These are phyloP conservation scores for Talaromyces ruber DNA, from an alignment of 495 filamentous ascomycete genomes.

Conservation along the genomic window DNA sequence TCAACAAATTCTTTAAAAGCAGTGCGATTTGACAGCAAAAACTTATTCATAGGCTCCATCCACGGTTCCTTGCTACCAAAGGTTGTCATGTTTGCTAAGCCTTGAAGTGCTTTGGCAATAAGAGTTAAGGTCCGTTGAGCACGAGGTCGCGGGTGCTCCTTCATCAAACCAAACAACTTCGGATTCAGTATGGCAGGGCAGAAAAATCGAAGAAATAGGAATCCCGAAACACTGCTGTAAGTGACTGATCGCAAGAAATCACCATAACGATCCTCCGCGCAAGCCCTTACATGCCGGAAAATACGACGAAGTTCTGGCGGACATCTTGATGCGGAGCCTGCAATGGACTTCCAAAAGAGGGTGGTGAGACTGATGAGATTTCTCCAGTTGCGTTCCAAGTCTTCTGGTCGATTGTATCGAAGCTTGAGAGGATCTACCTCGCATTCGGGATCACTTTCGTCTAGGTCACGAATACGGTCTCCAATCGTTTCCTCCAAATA, in stretches of 20 bases:
- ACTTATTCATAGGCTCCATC: conserved; percentile 98
- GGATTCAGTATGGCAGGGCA: conserved; percentile 94
- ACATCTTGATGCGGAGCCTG: conserved; percentile 59
- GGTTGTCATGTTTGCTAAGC: conserved; percentile 83
- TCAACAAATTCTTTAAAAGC: conserved; percentile 87
- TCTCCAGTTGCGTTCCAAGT: conserved; percentile 77
- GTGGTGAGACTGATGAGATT: conserved; percentile 68
- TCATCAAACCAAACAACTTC: conserved; percentile 87
- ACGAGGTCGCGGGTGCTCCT: conserved; percentile 78
- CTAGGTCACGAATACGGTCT: conserved; percentile 80
- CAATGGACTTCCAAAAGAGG: conserved; percentile 77
- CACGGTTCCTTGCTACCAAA: conserved; percentile 94
- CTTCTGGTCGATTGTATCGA: conserved; percentile 59
- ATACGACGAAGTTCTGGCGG: conserved; percentile 81
- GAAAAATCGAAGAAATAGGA: conserved; percentile 93
- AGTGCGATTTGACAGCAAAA: conserved; percentile 37
- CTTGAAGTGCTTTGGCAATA: conserved; percentile 93
- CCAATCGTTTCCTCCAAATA: conserved; percentile 83
- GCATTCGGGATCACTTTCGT: conserved; percentile 80
- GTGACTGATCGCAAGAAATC: conserved; percentile 86
- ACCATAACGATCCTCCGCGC: conserved; percentile 95
- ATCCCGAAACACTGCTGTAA: conserved; percentile 94
- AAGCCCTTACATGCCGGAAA: conserved; percentile 85
- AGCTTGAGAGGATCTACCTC: conserved; percentile 76
- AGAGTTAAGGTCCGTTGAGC: conserved; percentile 89